Percentiles rank a stretch among this genome's conserved stretches.
These are phyloP conservation scores for Neopestalotiopsis clavispora DNA, from an alignment of 2,329 filamentous ascomycete species.

Conservation along the genomic window DNA sequence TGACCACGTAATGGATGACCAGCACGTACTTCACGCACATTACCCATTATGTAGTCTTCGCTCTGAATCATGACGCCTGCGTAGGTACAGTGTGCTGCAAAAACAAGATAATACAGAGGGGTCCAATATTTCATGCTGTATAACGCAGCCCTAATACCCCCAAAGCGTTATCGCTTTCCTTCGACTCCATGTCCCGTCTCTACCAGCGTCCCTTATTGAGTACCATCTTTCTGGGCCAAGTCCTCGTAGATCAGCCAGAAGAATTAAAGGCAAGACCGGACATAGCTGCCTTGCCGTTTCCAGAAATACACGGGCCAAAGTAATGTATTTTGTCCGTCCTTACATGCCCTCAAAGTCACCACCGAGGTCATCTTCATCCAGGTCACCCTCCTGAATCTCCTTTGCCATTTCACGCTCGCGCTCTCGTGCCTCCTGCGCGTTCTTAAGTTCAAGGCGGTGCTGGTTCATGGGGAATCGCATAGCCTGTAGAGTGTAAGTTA, in stretches of 20 bases:
- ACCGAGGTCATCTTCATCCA: slow-evolving; percentile 94
- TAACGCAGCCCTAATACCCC: not conserved
- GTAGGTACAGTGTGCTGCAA: slow-evolving; percentile 6
- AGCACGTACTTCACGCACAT: not conserved
- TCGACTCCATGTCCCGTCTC: not conserved
- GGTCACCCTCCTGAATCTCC: slow-evolving; percentile 96
- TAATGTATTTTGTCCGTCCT: slow-evolving; percentile 25
- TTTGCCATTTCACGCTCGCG: slow-evolving; percentile 96
- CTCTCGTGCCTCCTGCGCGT: slow-evolving; percentile 96
- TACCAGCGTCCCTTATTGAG: not conserved
- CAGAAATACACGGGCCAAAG: slow-evolving; percentile 18
- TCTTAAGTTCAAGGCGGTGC: slow-evolving; percentile 95
- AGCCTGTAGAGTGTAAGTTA: slow-evolving; percentile 61
- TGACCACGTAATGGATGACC: not conserved
- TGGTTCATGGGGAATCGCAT: slow-evolving; percentile 99
- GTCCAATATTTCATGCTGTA: slow-evolving; percentile 3
- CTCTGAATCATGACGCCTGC: slow-evolving; percentile 4
- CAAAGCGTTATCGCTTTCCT: not conserved
- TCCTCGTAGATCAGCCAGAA: not conserved
- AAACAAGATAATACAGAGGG: slow-evolving; percentile 6
- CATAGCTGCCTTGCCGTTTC: slow-evolving; percentile 11
- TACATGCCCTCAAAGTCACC: slow-evolving; percentile 97
- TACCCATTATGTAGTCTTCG: not conserved
- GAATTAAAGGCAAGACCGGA: not conserved
- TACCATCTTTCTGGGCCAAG: not conserved